Conservation (phyloP, 768 basidiomycete genomes). For the Cantharellus anzutake region DNA sequence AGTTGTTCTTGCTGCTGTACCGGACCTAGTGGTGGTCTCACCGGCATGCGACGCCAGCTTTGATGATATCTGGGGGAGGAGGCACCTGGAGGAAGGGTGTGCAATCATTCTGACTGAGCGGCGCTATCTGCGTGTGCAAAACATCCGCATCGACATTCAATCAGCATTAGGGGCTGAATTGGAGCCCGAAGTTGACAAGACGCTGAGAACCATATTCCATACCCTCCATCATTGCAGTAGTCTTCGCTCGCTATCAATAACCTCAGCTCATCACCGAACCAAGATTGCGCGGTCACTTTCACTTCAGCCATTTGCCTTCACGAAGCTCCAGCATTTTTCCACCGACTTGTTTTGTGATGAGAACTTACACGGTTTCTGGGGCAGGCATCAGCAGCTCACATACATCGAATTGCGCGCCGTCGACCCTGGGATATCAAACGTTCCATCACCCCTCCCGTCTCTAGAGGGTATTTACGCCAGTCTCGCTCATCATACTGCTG, state of each 20-base stretch:
- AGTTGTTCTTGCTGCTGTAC: too few species aligned
- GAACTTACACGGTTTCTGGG: neutral
- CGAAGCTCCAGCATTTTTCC: neutral
- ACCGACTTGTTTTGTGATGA: neutral
- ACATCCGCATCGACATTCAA: neutral
- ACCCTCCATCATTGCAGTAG: neutral
- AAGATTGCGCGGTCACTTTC: neutral
- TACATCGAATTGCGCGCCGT: neutral
- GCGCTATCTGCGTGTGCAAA: neutral
- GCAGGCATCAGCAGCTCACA: neutral
- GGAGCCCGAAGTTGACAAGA: neutral
- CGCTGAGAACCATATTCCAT: neutral
- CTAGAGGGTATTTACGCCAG: neutral
- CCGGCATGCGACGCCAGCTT: neutral
- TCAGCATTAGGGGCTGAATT: neutral
- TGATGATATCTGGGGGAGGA: neutral
- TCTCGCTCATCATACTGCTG: neutral
- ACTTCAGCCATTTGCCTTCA: neutral
- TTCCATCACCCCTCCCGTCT: neutral
- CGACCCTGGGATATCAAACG: neutral
- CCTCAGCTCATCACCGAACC: neutral
- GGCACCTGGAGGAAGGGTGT: neutral
- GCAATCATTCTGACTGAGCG: neutral
- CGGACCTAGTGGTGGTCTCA: too few species aligned
- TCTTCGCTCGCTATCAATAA: neutral